Base-by-base conservation (phyloP, 202 grass and related monocot species). In the Saccharum hybrid region DNA sequence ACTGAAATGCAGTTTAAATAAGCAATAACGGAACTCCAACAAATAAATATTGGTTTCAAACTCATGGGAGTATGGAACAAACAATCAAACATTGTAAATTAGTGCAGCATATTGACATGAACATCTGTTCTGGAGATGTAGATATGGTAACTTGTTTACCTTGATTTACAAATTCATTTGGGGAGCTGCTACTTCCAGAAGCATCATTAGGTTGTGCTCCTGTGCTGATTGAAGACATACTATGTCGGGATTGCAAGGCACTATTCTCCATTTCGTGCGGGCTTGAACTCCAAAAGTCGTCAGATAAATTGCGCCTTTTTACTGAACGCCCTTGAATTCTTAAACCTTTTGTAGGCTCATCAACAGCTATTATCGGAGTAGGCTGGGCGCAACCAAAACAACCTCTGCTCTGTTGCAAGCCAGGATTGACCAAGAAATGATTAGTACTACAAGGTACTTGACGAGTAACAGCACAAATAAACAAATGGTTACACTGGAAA, bases 321-420 rank as follows among this genome's bases (percentile, higher is more conserved):
- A 94, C 75, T 28, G 75, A 85, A 54, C 78, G 89, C 48, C 84
- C 92, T 87, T 94, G 93, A 63, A 90, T 92, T 75, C 82, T 93
- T 76, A 91, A 85, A 36, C 91, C 92, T 78, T 91, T 94, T 21
- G 93, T 76, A 66, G 92, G 92, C 62, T 94, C 88, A 78, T 92
- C 96, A 60, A 92, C 91, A 34, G 86, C 93, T 88, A 86, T 92
- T 85, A 91, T 82, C 31, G 92, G 92, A 79, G 92, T 82, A 71
- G 89, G 77, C 22, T 88, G 84, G 18, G 81, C 81, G 72, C 82
- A 96, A 80, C 89, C 91, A 94, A 99, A 83, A 90, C 89, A 99
- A 96, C 90, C 81, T 91, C 96, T 99, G 93, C 89, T 86, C 96
- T 99, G 96, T 93, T 89, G 79, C 84, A 91, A 96, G 89, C 78